Conservation (phyloP, 768 basidiomycete genomes). For the Erythrobasidium yunnanense region DNA sequence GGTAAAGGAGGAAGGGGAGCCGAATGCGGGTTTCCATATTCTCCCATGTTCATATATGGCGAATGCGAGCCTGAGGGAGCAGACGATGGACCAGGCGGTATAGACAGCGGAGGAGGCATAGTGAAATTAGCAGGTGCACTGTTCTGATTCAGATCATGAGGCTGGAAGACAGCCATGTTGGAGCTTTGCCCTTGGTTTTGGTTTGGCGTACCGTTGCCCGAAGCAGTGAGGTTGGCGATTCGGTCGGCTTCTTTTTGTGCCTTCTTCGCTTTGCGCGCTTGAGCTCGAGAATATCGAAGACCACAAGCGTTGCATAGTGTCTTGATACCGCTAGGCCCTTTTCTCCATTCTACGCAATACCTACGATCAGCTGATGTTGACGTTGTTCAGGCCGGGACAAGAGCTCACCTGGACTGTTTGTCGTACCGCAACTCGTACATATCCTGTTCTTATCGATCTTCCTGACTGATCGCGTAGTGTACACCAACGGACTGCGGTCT, state of each 20-base stretch:
- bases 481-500: too few relatives aligned
- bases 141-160: too few relatives aligned
- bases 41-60: conserved; percentile 6
- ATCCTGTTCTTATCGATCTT: conserved; percentile 24
- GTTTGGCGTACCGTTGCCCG: background rate
- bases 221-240: background rate
- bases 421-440: conserved; percentile 23
- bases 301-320: conserved; percentile 36
- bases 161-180: too few relatives aligned
- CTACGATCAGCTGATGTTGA: background rate
- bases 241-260: conserved; percentile 5
- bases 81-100: background rate
- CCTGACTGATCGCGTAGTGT: too few relatives aligned
- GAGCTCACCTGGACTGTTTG: conserved; percentile 15
- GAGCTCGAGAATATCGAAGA: conserved; percentile 20
- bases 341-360: conserved; percentile 34
- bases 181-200: background rate
- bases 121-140: background rate
- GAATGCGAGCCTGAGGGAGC: background rate
- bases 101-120: background rate
- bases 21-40: background rate
- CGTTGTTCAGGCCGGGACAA: background rate
- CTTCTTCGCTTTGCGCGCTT: conserved; percentile 18
- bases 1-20: conserved; percentile 16
- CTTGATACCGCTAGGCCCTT: conserved; percentile 32